These are phyloP conservation scores for Starmerella bombi DNA, from an alignment of 805 yeast species.

Conservation along the genomic window DNA sequence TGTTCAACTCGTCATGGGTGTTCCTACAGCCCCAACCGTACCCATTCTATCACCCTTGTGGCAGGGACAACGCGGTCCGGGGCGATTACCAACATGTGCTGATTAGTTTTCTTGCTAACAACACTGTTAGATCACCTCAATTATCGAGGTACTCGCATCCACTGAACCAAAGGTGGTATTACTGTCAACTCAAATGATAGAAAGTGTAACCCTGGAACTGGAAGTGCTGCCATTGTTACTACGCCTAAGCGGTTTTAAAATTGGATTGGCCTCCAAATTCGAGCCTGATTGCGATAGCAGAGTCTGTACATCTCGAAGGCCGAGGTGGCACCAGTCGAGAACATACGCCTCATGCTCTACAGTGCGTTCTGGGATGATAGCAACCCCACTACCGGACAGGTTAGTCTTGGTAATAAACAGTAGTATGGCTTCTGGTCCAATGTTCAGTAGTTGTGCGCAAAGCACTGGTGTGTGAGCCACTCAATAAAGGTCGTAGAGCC, in stretches of 20 bases:
- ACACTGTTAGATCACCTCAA: conserved; percentile 12
- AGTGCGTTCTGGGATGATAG: conserved; percentile 46
- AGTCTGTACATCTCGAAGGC: conserved; percentile 15
- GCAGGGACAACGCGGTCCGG: conserved; percentile 22
- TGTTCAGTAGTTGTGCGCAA: too few relatives aligned
- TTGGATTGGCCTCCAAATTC: conserved; percentile 9
- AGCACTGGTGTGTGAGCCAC: too few relatives aligned
- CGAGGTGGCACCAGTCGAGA: conserved; percentile 48
- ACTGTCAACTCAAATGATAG: conserved; percentile 15
- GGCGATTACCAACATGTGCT: conserved; percentile 16
- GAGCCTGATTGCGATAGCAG: conserved; percentile 15
- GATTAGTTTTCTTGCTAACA: conserved; percentile 10
- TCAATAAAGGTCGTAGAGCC: too few relatives aligned
- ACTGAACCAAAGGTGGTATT: conserved; percentile 12
- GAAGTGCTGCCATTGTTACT: conserved; percentile 22
- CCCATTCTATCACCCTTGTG: conserved; percentile 11
- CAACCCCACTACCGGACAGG: too few relatives aligned
- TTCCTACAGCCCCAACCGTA: conserved; percentile 7
- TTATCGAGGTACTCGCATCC: conserved; percentile 12
- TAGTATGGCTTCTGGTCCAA: too few relatives aligned
- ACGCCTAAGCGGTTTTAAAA: conserved; percentile 21
- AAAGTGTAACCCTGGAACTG: conserved; percentile 19
- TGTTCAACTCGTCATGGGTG: conserved; percentile 11
- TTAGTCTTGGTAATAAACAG: too few relatives aligned
- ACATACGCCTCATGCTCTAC: conserved; percentile 57